phyloP scores from a whole-genome alignment of 2,329 filamentous ascomycete genomes.

The Didymella sp. region DNA sequence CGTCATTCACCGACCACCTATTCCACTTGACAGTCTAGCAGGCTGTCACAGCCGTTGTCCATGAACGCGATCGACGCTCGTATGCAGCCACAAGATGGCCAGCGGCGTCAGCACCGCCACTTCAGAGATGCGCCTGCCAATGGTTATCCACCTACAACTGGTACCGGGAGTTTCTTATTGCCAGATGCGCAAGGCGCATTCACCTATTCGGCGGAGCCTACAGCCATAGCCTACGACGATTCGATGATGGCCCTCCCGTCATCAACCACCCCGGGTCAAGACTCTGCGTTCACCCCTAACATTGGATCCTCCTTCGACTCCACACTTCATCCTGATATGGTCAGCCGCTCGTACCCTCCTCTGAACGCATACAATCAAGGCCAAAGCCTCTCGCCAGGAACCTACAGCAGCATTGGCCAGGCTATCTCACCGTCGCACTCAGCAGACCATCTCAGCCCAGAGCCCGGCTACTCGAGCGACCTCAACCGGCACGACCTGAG shows the following conservation, averaged over 20 bases:
- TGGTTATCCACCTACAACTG: conserved; percentile 32
- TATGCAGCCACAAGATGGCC: conserved; percentile 44
- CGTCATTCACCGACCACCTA: conserved; percentile 13
- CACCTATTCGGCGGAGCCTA: conserved; percentile 46
- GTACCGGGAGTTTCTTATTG: conserved; percentile 36
- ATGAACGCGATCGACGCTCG: conserved; percentile 46
- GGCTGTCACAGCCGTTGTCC: conserved; percentile 7
- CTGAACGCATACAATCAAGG: conserved; percentile 35
- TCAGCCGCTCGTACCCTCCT: conserved; percentile 42
- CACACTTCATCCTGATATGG: conserved; percentile 42
- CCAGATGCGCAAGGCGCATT: conserved; percentile 46
- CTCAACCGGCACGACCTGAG: conserved; percentile 42
- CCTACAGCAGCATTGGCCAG: conserved; percentile 40
- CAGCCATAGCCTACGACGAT: conserved; percentile 43
- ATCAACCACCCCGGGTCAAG: conserved; percentile 34
- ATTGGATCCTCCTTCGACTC: conserved; percentile 47
- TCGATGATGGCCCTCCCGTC: conserved; percentile 34
- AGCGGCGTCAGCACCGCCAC: conserved; percentile 46
- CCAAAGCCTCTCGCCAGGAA: conserved; percentile 39
- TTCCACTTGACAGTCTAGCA: conserved; percentile 31
- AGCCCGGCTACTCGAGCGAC: conserved; percentile 45
- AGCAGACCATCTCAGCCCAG: conserved; percentile 49
- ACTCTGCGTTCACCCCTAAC: conserved; percentile 43
- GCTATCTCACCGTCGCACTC: conserved; percentile 49
- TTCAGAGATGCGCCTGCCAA: conserved; percentile 41